Base-by-base conservation (phyloP, 495 filamentous ascomycete species). In the Pyrenula aspistea region DNA sequence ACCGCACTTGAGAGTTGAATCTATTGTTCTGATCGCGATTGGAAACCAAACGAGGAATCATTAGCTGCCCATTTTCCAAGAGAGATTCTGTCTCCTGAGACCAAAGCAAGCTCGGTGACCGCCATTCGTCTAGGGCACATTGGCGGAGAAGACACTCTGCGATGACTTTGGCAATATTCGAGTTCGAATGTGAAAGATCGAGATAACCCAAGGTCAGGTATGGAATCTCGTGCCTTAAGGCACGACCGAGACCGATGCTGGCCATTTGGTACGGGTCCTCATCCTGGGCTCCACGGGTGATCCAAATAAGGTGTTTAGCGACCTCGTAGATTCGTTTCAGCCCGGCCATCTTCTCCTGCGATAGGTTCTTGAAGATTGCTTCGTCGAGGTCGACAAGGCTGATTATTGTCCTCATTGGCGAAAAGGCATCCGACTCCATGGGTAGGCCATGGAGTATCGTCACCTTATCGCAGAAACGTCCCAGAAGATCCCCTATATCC, bases 301-400 rank as follows among this genome's bases (percentile, higher is more conserved):
- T 11, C 72, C 72, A 75, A 10, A 71, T 21, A 1, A 75, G 49
- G 12, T 61, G 50, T 2, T 57, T 36, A 0, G 73, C 63, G 4
- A 65, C 63, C 24, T 65, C 57, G 1, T 69, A 69, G 4, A 73
- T 57, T 8, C n/a, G 20, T 15, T 67, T 68, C 2, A 75, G 47
- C 1, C 15, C 55, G 19, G 60, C 25, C 58, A 70, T 63, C 10
- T 72, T 61, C 2, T 57, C 24, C 15, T 61, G 61, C 2, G 47
- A 63, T 15, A 72, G 60, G 2, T 62, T 63, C 1, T 63, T 55
- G 0, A 75, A 62, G 11, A 72, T 59, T 2, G 63, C 56, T 1
- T 47, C 2, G n/a, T 69, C 55, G 1, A 63, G 24, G 51, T 72
- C 69, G 24, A 55, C 54, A n/a, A 51, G 58, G 24, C 49, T 63